Evolutionary conservation across 441 rosid species (phyloP), one percentile per base, ranked within the genome.

Genomic region (Iberis amara): DNA sequence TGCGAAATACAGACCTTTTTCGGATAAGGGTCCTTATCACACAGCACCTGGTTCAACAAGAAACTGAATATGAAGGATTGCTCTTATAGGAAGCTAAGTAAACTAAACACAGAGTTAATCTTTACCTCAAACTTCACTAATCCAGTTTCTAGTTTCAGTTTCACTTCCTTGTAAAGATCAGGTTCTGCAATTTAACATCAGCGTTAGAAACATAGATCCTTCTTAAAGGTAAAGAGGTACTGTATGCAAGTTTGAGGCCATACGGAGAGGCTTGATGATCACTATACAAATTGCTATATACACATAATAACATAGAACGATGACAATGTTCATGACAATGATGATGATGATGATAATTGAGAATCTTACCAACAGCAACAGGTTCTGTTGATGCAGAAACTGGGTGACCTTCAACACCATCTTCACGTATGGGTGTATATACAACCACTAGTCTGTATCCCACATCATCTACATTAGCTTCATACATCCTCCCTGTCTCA

Each of bases 401-500:
- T 12, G 98, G 98, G 64, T 77, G 95, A 51, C 98, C 98, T 76
- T 91, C 96, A 32, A 83, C 72, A 60, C 95, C 96, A 72, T 92
- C 98, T 30, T 92, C 96, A 59, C 96, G 78, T 37, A 82, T 61
- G n/a, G 96, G 98, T 55, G 96, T 82, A 65, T 88, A 88, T 49
- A 92, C 66, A 58, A 90, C 94, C 38, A 92, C 98, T 49, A 92
- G 61, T 70, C 98, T 79, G 70, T 92, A 92, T 18, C 98, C 95
- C 53, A 92, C 98, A 64, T 92, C 98, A 73, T 92, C 98, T 14
- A 88, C 98, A 80, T 92, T 88, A 59, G 95, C 94, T 77, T 92
- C 96, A 37, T 92, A 92, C 94, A 82, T 80, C 76, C 81, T 80
- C 62, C 88, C 98, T 1, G 78, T 81, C 74, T 92, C 98, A 56